Base-by-base conservation (phyloP, 441 rosid genomes). In the Pelargonium cotyledonis region DNA sequence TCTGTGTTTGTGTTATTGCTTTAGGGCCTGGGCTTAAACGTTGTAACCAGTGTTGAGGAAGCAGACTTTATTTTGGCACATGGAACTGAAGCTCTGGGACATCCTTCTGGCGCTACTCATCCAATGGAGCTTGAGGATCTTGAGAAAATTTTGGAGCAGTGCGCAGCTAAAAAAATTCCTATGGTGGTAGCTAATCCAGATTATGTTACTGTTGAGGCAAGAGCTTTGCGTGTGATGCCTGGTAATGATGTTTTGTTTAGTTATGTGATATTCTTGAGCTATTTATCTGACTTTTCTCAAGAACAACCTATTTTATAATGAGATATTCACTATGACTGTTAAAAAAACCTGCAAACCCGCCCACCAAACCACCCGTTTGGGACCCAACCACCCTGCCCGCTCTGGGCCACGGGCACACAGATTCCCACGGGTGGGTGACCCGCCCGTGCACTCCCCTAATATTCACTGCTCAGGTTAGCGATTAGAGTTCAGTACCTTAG, bases 161-260 rank as follows among this genome's bases (percentile, higher is more conserved):
- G 92, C 73, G 96, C 87, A 68, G 80, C 83, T 80, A 76, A 80
- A 83, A 79, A 72, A 74, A 84, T 93, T 70, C 98, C 97, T 6
- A 86, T 93, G 97, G 85, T 91, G 14, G 98, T 93, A 57, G 96
- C 93, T 21, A 94, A 91, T 82, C 98, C 95, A 70, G 97, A 91
- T 75, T 94, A 78, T 66, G 96, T 91, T 57, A 91, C 96, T 49
- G 96, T 94, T 35, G 98, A 94, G 80, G 95, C 95, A 63, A 91
- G 88, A 76, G 85, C 80, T 63, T 81, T 89, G 69, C 87, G 80
- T 1, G 82, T 91, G 79, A 94, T 91, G 97, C 98, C 98, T 14
- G 98, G 97, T 88, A 78, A 81, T 69, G 67, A 61, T 69, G 63
- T 72, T 64, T n/a, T n/a, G 7, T 51, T 18, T n/a, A 51, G 15